Evolutionary conservation across 2,329 filamentous ascomycete genomes (phyloP), one percentile per base, ranked within the genome.

Genomic region (Bipolaris gigantea): DNA sequence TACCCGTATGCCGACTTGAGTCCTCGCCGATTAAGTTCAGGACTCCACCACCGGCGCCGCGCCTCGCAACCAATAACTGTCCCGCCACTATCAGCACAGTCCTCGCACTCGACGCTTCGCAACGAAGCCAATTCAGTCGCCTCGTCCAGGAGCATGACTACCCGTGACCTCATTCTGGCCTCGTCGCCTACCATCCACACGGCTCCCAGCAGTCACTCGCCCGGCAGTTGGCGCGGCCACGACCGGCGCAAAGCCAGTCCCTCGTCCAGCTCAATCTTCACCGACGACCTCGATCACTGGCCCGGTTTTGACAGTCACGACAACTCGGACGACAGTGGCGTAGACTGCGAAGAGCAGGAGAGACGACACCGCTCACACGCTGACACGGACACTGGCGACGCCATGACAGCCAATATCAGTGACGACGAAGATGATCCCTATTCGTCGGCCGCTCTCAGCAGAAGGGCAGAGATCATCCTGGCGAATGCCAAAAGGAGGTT

Each of bases 401-500:
- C 76, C 56, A 62, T 72, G 67, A 62, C 75, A 62, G 65, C 39
- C 50, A 44, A 73, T 32, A 75, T 74, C 43, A 74, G 75, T 48
- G 71, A 76, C 39, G 66, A 67, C 27, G 77, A 82, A 3, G 84
- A 86, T 52, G 83, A 89, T 50, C 80, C 82, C 40, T 85, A 88
- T 65, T 90, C 90, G 3, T 90, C 89, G 44, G 86, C 83, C 50
- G 62, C 66, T 32, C 55, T 71, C 32, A 69, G 66, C 48, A 87
- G 88, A 62, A 85, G 91, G 65, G 92, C 92, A 1, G 92, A 97
- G 71, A 82, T 92, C 68, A 97, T 97, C 69, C 81, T 97, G 50
- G 90, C 92, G 51, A 96, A 96, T 75, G 93, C 93, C 30, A 97
- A 97, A 77, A 88, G 86, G 72, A 83, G 92, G 64, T 80, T 97